Evolutionary conservation across 371 early-diverging fungal genomes (phyloP), one percentile per base, ranked within the genome.

Genomic region (Furculomyces boomerangus): DNA sequence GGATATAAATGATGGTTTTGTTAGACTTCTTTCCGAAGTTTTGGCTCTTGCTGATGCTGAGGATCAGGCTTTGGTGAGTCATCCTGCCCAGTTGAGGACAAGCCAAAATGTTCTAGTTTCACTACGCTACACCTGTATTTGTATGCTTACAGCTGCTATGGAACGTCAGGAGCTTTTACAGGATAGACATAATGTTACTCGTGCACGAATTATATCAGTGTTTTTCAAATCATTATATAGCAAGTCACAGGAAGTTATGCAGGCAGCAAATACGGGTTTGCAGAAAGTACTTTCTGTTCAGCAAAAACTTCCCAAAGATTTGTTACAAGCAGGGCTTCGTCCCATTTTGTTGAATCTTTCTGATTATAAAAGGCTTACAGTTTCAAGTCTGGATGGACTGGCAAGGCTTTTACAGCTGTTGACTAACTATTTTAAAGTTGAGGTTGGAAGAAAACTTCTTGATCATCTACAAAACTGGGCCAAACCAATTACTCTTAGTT

Each of bases 201-300:
- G 92, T 20, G 80, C 83, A 2, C 80, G 96, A 30, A 94, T 98
- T 32, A 90, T 93, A 39, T 79, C 88, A 8, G 90, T 98, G 18
- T 98, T 98, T 60, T 98, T 98, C 78, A 97, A 95, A 68, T 88
- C 88, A 3, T 70, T 98, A 20, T 94, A 98, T 62, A 79, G 86
- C 55, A 90, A 86, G 57, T 81, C 86, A 1, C 76, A 81, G 0
- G 93, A 93, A 63, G 87, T 98, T 1, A 94, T 97, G 1, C 93
- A 92, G 31, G 91, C 83, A 13, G 92, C 96, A 0, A 88, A 93
- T 66, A 77, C 81, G 50, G 96, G 96, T n/a, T 63, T 98, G 35
- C 79, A 84, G 57, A 82, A 89, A 53, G 90, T 98, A 1, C 63
- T 96, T 28, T 52, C 55, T n/a, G 86, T 86, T 54, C 84, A 85